These are phyloP conservation scores for Ascochyta koolunga DNA, from an alignment of 2,329 filamentous ascomycete genomes.

Conservation along the genomic window DNA sequence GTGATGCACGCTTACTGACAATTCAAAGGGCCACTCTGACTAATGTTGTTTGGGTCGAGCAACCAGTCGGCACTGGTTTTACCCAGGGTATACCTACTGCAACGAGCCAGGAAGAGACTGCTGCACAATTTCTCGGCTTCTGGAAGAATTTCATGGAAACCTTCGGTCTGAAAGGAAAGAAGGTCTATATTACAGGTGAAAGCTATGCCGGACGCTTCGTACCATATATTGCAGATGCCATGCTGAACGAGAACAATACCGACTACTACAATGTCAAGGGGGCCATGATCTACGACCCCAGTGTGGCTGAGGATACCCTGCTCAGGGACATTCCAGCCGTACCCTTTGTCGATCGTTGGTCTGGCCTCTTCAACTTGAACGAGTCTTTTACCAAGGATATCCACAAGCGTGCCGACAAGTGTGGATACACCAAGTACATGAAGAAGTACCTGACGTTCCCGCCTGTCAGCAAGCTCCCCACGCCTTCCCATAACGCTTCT, in stretches of 20 bases:
- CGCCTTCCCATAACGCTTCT: constrained; percentile 52
- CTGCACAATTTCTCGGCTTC: constrained; percentile 76
- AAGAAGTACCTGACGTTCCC: constrained; percentile 71
- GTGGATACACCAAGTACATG: constrained; percentile 68
- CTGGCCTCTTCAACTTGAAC: constrained; percentile 68
- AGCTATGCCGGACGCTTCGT: constrained; percentile 69
- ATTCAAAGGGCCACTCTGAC: constrained; percentile 62
- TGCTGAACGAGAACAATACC: constrained; percentile 71
- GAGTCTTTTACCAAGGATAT: constrained; percentile 61
- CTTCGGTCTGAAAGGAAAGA: constrained; percentile 69
- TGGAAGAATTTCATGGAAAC: constrained; percentile 78
- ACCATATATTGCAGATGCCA: constrained; percentile 74
- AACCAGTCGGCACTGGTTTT: constrained; percentile 72
- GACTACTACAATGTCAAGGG: constrained; percentile 71
- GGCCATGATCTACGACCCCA: constrained; percentile 76
- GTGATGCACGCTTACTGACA: neutral
- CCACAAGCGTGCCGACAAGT: constrained; percentile 59
- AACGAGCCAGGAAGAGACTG: constrained; percentile 69
- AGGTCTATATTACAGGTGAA: constrained; percentile 76
- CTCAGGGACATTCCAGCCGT: constrained; percentile 61
- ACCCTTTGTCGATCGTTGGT: constrained; percentile 66
- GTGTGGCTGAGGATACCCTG: constrained; percentile 61
- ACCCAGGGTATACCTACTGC: constrained; percentile 69
- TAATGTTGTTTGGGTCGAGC: constrained; percentile 78
- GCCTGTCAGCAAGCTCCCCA: constrained; percentile 65